Conservation (phyloP, 768 basidiomycete species). For the Macrolepiota dolichaula region DNA sequence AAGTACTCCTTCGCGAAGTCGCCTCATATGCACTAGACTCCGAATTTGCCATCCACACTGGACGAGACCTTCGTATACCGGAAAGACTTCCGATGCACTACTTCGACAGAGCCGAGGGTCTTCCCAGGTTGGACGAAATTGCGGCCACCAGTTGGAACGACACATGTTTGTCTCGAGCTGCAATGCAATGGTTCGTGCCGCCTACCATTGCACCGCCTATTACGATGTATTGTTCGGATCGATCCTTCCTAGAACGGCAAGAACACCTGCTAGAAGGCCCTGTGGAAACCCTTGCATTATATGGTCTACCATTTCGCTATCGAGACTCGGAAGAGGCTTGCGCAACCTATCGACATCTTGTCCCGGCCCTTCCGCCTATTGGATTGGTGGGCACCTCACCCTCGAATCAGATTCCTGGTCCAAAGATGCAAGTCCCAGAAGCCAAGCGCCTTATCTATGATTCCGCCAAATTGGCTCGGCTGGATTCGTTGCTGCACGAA, state of each 20-base stretch:
- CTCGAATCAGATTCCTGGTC: slow-evolving; percentile 68
- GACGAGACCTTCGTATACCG: slow-evolving; percentile 33
- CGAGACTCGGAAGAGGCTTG: slow-evolving; percentile 56
- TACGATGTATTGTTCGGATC: slow-evolving; percentile 64
- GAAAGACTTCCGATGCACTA: slow-evolving; percentile 24
- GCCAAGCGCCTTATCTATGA: slow-evolving; percentile 94
- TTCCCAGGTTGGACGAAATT: slow-evolving; percentile 62
- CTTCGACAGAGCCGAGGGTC: slow-evolving; percentile 33
- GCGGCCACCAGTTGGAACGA: slow-evolving; percentile 56
- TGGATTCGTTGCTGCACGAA: slow-evolving; percentile 87
- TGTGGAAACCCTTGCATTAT: slow-evolving; percentile 73
- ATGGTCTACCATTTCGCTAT: slow-evolving; percentile 73
- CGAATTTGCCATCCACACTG: slow-evolving; percentile 41
- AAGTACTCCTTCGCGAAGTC: slow-evolving; percentile 35
- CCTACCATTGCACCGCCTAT: slow-evolving; percentile 84
- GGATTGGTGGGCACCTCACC: slow-evolving; percentile 73
- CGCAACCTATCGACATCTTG: slow-evolving; percentile 36
- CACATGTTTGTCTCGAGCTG: slow-evolving; percentile 81
- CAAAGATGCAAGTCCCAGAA: slow-evolving; percentile 91
- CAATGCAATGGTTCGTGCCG: slow-evolving; percentile 84
- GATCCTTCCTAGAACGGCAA: slow-evolving; percentile 76
- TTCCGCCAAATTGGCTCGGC: slow-evolving; percentile 90
- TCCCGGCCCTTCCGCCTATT: slow-evolving; percentile 58
- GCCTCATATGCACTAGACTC: slow-evolving; percentile 40
- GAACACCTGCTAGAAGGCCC: slow-evolving; percentile 59